Conservation (phyloP, 768 basidiomycete genomes). For the Royoungia palumana region DNA sequence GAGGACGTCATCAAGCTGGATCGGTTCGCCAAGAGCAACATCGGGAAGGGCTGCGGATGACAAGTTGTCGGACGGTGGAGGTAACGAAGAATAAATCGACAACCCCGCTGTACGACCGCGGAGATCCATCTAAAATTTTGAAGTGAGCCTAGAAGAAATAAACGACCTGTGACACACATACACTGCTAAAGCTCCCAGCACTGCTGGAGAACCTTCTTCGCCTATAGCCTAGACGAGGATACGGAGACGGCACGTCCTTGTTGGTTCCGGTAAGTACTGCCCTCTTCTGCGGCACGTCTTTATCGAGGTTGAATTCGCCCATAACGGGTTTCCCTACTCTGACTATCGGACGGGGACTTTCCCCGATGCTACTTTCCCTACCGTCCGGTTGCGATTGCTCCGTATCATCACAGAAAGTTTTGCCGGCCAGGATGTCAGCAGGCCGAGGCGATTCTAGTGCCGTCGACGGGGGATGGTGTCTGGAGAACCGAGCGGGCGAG, state of each 20-base stretch:
- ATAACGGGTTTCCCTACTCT: constrained; percentile 31
- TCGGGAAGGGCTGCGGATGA: constrained; percentile 34
- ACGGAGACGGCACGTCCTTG: constrained; percentile 34
- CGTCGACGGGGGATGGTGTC: constrained; percentile 28
- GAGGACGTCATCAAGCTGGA: constrained; percentile 69
- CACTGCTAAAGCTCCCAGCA: constrained; percentile 35
- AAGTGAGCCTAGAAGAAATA: constrained; percentile 6
- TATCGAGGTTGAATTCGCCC: constrained; percentile 35
- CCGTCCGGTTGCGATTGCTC: constrained; percentile 39
- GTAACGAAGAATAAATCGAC: constrained; percentile 32
- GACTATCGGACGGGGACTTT: constrained; percentile 15
- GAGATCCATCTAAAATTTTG: constrained; percentile 24
- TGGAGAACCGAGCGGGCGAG: constrained; percentile 40
- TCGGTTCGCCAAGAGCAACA: constrained; percentile 45
- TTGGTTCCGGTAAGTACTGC: constrained; percentile 29
- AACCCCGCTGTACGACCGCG: constrained; percentile 33
- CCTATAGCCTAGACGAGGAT: constrained; percentile 20
- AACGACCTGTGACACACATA: constrained; percentile 23
- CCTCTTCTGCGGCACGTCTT: constrained; percentile 15
- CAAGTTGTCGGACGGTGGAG: constrained; percentile 36
- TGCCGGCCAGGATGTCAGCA: constrained; percentile 66
- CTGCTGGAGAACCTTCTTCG: constrained; percentile 29
- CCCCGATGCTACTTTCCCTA: constrained; percentile 32
- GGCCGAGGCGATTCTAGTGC: constrained; percentile 50
- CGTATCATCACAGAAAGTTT: constrained; percentile 48